These are phyloP conservation scores for Osmanthus fragrans DNA, from an alignment of 257 asterid genomes.

Conservation along the genomic window DNA sequence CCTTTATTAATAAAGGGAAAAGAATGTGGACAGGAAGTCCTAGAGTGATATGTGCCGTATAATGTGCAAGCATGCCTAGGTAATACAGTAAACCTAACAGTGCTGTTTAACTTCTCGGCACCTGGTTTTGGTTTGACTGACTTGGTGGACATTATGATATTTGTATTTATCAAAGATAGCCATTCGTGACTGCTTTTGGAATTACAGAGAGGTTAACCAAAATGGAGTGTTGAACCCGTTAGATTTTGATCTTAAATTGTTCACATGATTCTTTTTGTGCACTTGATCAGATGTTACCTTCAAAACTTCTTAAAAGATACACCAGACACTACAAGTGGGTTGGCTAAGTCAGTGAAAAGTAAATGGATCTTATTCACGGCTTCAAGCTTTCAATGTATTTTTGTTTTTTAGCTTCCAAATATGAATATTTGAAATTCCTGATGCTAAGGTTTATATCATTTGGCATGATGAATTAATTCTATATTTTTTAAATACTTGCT, in stretches of 20 bases:
- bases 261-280: background rate
- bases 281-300: background rate
- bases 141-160: background rate
- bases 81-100: background rate
- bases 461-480: background rate
- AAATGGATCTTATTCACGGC: background rate
- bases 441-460: background rate
- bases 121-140: background rate
- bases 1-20: background rate
- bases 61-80: background rate
- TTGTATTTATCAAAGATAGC: background rate
- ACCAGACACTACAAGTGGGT: background rate
- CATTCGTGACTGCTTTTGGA: background rate
- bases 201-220: background rate
- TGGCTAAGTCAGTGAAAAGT: conserved; percentile 4
- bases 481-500: conserved; percentile 5
- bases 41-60: background rate
- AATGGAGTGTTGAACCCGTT: background rate
- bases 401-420: background rate
- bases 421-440: background rate
- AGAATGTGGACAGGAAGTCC: background rate
- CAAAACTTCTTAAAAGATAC: background rate
- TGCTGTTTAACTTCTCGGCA: background rate
- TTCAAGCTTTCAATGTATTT: background rate
- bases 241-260: background rate